A percentile compares a stretch with the other conserved stretches of the same genome.
These are phyloP conservation scores for Aspergillus felis DNA, from an alignment of 2,329 filamentous ascomycete species.

Conservation along the genomic window DNA sequence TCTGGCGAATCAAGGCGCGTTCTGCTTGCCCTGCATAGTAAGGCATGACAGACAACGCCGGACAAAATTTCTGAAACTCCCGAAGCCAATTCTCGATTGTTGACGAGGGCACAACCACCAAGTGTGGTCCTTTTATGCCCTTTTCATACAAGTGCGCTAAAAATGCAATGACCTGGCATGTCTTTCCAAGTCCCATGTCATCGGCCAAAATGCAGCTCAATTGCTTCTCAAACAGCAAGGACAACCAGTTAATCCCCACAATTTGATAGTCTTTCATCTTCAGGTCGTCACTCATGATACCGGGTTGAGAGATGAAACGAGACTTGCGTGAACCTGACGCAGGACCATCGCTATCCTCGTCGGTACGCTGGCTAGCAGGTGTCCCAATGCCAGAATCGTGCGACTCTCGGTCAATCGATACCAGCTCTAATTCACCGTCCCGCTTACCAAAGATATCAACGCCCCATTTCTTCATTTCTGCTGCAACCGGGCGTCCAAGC, in stretches of 20 bases:
- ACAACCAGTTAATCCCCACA: slow-evolving; percentile 92
- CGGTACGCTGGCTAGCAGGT: slow-evolving; percentile 46
- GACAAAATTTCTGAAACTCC: slow-evolving; percentile 86
- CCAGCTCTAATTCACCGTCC: slow-evolving; percentile 59
- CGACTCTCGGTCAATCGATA: slow-evolving; percentile 47
- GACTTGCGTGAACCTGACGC: slow-evolving; percentile 33
- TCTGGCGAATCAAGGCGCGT: slow-evolving; percentile 63
- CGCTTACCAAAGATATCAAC: slow-evolving; percentile 61
- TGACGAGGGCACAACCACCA: slow-evolving; percentile 88
- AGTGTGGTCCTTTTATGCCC: slow-evolving; percentile 64
- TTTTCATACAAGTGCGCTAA: slow-evolving; percentile 76
- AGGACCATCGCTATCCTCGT: slow-evolving; percentile 46
- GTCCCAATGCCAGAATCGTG: slow-evolving; percentile 68
- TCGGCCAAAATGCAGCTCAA: slow-evolving; percentile 91
- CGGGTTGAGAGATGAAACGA: slow-evolving; percentile 63
- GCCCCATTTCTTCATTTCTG: slow-evolving; percentile 65
- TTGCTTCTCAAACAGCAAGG: slow-evolving; percentile 71
- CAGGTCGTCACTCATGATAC: slow-evolving; percentile 70
- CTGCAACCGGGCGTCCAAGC: slow-evolving; percentile 63
- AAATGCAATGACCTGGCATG: slow-evolving; percentile 91
- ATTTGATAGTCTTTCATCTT: slow-evolving; percentile 90
- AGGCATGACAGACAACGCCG: slow-evolving; percentile 65
- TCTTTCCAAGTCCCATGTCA: slow-evolving; percentile 95
- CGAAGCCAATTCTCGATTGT: slow-evolving; percentile 94
- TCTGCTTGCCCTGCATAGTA: slow-evolving; percentile 69